Conservation (phyloP, 2,329 filamentous ascomycete species). For the Exophiala xenobiotica region DNA sequence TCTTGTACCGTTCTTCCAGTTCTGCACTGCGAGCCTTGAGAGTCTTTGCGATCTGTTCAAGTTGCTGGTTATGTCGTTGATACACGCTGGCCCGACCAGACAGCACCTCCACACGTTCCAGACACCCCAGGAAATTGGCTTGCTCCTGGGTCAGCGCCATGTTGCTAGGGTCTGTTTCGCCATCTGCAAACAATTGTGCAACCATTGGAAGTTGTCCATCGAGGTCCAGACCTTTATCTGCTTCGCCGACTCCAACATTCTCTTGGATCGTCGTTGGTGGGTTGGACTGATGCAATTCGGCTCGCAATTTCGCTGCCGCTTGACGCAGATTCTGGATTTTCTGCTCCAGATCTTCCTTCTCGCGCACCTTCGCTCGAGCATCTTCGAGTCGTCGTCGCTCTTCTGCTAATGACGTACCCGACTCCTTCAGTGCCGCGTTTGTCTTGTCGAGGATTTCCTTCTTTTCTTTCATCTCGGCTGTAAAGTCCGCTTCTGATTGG, state of each 20-base stretch:
- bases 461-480: slow-evolving; percentile 76
- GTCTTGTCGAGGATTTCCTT: slow-evolving; percentile 80
- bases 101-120: slow-evolving; percentile 63
- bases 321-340: slow-evolving; percentile 76
- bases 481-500: slow-evolving; percentile 75
- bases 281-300: slow-evolving; percentile 46
- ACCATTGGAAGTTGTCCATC: slow-evolving; percentile 40
- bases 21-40: slow-evolving; percentile 79
- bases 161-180: slow-evolving; percentile 41
- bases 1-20: slow-evolving; percentile 81
- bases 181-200: slow-evolving; percentile 39
- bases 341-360: slow-evolving; percentile 63
- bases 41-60: slow-evolving; percentile 65
- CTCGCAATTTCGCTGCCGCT: slow-evolving; percentile 69
- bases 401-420: slow-evolving; percentile 74
- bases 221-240: slow-evolving; percentile 43
- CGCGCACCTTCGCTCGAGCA: slow-evolving; percentile 64
- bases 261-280: slow-evolving; percentile 35
- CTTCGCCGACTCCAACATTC: slow-evolving; percentile 48
- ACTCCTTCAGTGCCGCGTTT: slow-evolving; percentile 75
- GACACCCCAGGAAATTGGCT: slow-evolving; percentile 44
- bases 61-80: slow-evolving; percentile 63
- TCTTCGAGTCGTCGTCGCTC: slow-evolving; percentile 72
- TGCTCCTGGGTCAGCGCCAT: slow-evolving; percentile 42
- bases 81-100: slow-evolving; percentile 70